A percentile compares a stretch with the other conserved stretches of the same genome.
These are phyloP conservation scores for Thelephora aurantiotincta DNA, from an alignment of 768 basidiomycete species.

Conservation along the genomic window DNA sequence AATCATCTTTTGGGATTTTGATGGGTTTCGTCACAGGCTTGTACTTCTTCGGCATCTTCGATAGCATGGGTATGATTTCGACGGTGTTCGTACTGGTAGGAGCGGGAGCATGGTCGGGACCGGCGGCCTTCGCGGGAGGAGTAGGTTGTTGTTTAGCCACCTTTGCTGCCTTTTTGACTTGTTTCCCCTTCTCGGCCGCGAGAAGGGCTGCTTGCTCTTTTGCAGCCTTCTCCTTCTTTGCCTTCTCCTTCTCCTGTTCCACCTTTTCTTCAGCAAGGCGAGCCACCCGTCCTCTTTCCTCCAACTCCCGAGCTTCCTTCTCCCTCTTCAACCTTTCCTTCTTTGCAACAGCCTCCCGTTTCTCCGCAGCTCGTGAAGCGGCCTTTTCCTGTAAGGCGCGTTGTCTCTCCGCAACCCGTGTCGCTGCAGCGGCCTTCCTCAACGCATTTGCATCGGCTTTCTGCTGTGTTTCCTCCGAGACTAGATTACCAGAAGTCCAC, in stretches of 20 bases:
- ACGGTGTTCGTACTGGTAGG: conserved; percentile 20
- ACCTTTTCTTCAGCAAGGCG: conserved; percentile 20
- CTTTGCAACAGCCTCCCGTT: conserved; percentile 35
- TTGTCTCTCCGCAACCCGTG: conserved; percentile 48
- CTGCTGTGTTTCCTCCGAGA: conserved; percentile 10
- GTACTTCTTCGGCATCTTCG: conserved; percentile 75
- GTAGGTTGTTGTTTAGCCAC: conserved; percentile 9
- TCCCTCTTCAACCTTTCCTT: conserved; percentile 31
- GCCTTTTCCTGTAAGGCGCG: conserved; percentile 45
- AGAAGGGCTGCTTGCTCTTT: conserved; percentile 16
- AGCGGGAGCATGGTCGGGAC: conserved; percentile 11
- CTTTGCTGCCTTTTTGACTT: conserved; percentile 9
- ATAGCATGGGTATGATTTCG: conserved; percentile 58
- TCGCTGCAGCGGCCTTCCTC: conserved; percentile 48
- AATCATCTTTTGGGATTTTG: conserved; percentile 48
- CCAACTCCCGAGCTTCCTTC: conserved; percentile 21
- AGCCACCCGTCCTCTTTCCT: conserved; percentile 22
- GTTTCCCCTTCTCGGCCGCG: conserved; percentile 13
- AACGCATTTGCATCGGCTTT: conserved; percentile 45
- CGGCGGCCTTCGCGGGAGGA: conserved; percentile 5
- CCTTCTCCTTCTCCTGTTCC: conserved; percentile 24
- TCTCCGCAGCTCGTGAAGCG: conserved; percentile 37
- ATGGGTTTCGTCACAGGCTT: conserved; percentile 49
- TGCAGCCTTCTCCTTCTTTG: conserved; percentile 18
- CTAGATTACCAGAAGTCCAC: conserved; percentile 6